A percentile compares a stretch with the other conserved stretches of the same genome.
phyloP scores from a whole-genome alignment of 1,284 basidiomycete genomes.

The Termitomyces sp. region DNA sequence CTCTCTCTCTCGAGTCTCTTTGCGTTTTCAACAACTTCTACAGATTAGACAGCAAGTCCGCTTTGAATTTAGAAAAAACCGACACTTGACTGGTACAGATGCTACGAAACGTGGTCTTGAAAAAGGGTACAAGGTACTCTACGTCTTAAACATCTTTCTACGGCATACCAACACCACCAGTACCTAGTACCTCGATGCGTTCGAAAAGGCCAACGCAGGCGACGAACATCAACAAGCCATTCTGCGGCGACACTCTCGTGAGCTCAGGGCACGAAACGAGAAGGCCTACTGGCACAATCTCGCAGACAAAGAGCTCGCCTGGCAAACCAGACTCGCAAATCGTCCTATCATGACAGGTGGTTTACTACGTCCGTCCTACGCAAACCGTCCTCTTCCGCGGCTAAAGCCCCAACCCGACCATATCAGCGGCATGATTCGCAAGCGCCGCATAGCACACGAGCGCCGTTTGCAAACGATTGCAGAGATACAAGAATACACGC shows the following conservation, averaged over 20 bases:
- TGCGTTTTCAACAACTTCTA: constrained; percentile 9
- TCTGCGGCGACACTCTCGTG: constrained; percentile 49
- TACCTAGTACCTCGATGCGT: constrained; percentile 57
- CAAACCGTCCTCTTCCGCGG: constrained; percentile 67
- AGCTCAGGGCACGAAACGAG: constrained; percentile 47
- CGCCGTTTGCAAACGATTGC: constrained; percentile 35
- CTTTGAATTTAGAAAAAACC: constrained; percentile 49
- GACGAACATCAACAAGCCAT: constrained; percentile 42
- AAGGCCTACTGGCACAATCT: constrained; percentile 45
- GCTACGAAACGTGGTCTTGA: constrained; percentile 41
- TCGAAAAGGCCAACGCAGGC: constrained; percentile 48
- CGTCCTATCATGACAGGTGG: constrained; percentile 67
- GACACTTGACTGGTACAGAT: constrained; percentile 44
- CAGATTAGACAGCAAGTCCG: constrained; percentile 58
- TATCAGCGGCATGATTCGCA: constrained; percentile 65
- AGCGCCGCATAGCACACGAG: constrained; percentile 47
- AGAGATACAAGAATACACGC: constrained; percentile 30
- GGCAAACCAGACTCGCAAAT: constrained; percentile 45
- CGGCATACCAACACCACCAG: not conserved
- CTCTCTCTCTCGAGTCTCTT: not conserved
- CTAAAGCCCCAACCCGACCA: constrained; percentile 70
- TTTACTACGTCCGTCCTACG: constrained; percentile 55
- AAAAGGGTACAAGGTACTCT: constrained; percentile 48
- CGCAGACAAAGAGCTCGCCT: constrained; percentile 45
- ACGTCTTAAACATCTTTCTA: not conserved